Percentiles rank a stretch among this genome's conserved stretches.
Conservation (phyloP, 805 yeast species). For the Lipomyces yamanashiensis region DNA sequence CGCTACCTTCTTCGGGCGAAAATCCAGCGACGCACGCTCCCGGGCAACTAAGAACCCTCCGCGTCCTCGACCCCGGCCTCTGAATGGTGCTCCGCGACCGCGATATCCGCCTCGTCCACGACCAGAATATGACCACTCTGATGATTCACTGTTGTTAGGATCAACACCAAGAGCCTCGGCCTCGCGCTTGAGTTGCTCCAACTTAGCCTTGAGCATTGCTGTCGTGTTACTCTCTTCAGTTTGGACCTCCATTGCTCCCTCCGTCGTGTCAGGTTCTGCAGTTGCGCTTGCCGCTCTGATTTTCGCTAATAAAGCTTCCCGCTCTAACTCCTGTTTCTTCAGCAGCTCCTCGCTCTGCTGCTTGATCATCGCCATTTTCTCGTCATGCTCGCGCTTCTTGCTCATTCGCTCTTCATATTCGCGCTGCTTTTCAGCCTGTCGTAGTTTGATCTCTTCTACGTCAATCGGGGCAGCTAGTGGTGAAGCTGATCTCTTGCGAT, state of each 20-base stretch:
- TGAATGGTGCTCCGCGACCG: conserved; percentile 36
- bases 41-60: conserved; percentile 40
- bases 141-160: conserved; percentile 28
- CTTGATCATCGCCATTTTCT: conserved; percentile 44
- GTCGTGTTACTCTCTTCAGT: conserved; percentile 27
- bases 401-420: conserved; percentile 49
- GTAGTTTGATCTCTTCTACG: conserved; percentile 47
- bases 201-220: conserved; percentile 43
- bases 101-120: conserved; percentile 35
- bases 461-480: conserved; percentile 44
- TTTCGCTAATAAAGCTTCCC: conserved; percentile 31
- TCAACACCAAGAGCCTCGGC: conserved; percentile 44
- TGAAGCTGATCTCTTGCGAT: conserved; percentile 25
- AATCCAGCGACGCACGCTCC: conserved; percentile 44
- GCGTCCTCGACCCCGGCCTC: conserved; percentile 38
- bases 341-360: conserved; percentile 47
- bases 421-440: conserved; percentile 50
- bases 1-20: conserved; percentile 47
- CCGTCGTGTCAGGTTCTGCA: conserved; percentile 9
- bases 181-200: conserved; percentile 45
- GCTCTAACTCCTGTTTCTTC: conserved; percentile 45
- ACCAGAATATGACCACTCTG: conserved; percentile 14
- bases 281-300: conserved; percentile 29
- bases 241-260: conserved; percentile 5
- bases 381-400: conserved; percentile 46